These are phyloP conservation scores for Picea abies DNA, from an alignment of 83 land plant genomes.

Conservation along the genomic window DNA sequence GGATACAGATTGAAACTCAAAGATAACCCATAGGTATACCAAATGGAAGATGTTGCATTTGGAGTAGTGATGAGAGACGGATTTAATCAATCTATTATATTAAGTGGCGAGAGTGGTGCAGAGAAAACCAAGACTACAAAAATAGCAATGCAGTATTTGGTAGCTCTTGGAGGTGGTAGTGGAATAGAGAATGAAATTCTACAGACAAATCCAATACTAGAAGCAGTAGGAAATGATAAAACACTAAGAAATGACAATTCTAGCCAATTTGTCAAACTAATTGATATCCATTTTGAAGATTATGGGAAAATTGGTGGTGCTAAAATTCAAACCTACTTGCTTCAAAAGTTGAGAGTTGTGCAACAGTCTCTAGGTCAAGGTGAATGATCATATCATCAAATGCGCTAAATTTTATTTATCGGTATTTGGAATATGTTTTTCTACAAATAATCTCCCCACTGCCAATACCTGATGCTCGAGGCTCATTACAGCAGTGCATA, in stretches of 20 bases:
- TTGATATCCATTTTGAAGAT: conserved; percentile 91
- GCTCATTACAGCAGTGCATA: too few relatives aligned
- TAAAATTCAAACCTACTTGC: conserved; percentile 90
- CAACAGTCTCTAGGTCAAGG: conserved; percentile 88
- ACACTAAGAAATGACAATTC: conserved; percentile 95
- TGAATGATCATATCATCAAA: too few relatives aligned
- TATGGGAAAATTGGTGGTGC: conserved; percentile 94
- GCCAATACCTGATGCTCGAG: too few relatives aligned
- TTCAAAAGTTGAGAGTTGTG: conserved; percentile 99
- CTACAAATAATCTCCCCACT: too few relatives aligned
- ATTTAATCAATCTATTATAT: conserved; percentile 92
- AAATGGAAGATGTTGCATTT: too few relatives aligned
- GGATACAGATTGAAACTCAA: too few relatives aligned
- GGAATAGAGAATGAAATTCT: conserved; percentile 95
- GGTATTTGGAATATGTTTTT: too few relatives aligned
- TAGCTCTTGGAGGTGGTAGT: conserved; percentile 97
- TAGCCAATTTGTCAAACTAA: conserved; percentile 96
- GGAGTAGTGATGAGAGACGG: conserved; percentile 21
- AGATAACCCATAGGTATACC: too few relatives aligned
- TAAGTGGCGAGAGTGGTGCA: conserved; percentile 99
- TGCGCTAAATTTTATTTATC: too few relatives aligned
- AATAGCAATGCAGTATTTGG: conserved; percentile 98
- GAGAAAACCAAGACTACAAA: conserved; percentile 99
- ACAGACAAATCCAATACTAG: conserved; percentile 96
- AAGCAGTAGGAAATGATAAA: conserved; percentile 99